These are phyloP conservation scores for Pleurotus giganteus DNA, from an alignment of 768 basidiomycete genomes.

Conservation along the genomic window DNA sequence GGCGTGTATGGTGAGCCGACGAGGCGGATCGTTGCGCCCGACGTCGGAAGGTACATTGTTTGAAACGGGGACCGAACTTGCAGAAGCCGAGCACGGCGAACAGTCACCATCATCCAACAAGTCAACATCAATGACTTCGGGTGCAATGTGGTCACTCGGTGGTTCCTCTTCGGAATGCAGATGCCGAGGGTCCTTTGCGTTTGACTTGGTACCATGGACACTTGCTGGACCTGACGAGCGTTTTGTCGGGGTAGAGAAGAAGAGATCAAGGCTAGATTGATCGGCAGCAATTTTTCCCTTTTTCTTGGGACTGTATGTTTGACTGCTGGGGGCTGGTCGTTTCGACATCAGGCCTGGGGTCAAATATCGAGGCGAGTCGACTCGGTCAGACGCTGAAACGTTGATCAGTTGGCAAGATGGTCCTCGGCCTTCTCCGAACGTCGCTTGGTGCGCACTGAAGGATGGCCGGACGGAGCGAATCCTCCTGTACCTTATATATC, in stretches of 20 bases:
- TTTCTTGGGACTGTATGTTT: conserved; percentile 3
- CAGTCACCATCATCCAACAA: conserved; percentile 11
- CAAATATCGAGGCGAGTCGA: too few species aligned
- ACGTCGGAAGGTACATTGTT: neutral
- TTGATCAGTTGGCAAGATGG: neutral
- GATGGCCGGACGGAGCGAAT: neutral
- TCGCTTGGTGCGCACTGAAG: neutral
- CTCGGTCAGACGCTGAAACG: too few species aligned
- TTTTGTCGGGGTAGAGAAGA: conserved; percentile 22
- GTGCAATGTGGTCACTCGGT: neutral
- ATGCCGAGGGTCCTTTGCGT: neutral
- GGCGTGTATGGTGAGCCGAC: neutral
- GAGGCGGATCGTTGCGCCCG: neutral
- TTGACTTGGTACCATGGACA: neutral
- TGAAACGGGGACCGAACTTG: neutral
- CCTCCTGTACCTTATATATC: neutral
- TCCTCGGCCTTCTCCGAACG: neutral
- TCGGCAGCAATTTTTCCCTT: conserved; percentile 6
- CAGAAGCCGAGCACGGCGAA: neutral
- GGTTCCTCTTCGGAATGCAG: conserved; percentile 3
- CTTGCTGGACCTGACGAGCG: conserved; percentile 16
- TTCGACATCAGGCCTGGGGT: neutral
- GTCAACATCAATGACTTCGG: conserved; percentile 19
- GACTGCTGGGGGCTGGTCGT: neutral
- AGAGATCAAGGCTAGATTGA: conserved; percentile 25